These are phyloP conservation scores for Gymnopilus junonius DNA, from an alignment of 768 basidiomycete genomes.

Conservation along the genomic window DNA sequence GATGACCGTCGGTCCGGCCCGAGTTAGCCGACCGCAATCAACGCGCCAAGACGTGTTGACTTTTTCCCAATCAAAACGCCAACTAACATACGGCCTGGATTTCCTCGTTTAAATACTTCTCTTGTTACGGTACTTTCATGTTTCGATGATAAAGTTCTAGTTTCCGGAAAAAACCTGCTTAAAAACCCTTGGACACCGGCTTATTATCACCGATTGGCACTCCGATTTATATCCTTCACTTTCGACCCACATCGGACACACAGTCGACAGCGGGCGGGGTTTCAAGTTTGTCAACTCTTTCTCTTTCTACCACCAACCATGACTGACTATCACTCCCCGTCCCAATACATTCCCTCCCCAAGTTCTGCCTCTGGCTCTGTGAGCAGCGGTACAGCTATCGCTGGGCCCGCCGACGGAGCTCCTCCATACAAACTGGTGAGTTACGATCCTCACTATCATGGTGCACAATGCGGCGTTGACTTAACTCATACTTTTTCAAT, in stretches of 20 bases:
- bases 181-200: neutral
- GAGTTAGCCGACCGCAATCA: neutral
- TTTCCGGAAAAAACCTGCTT: neutral
- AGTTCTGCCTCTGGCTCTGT: neutral
- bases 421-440: neutral
- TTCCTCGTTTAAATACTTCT: neutral
- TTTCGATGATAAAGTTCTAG: neutral
- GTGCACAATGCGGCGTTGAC: no score
- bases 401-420: neutral
- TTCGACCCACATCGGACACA: neutral
- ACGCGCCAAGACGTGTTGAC: neutral
- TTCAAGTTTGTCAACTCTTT: neutral
- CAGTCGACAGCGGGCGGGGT: neutral
- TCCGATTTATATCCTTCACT: neutral
- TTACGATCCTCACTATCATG: neutral
- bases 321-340: neutral
- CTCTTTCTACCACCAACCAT: neutral
- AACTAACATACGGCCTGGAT: neutral
- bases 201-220: neutral
- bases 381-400: neutral
- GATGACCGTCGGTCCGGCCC: neutral
- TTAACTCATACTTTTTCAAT: neutral
- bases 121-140: neutral
- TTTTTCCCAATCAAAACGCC: neutral
- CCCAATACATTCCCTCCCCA: neutral